Base-by-base conservation (phyloP, 306 rosid genomes). In the Sesbania bispinosa region DNA sequence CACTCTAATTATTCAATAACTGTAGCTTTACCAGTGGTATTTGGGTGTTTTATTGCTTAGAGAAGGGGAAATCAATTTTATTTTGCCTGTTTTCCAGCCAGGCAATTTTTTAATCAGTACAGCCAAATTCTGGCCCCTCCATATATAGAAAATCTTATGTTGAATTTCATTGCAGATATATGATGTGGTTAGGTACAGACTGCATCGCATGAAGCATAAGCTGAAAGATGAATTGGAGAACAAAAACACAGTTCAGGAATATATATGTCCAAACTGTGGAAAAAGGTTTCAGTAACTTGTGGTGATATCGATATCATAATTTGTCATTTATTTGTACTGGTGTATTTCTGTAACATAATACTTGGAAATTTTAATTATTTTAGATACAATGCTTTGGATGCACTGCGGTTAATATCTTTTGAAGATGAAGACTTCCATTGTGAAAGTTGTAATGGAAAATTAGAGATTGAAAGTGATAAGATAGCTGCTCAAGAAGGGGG, bases 161-260 rank as follows among this genome's bases (percentile, higher is more conserved):
- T 77, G 46, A 57, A 67, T 69, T 72, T 81, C 30, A 26, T 62
- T 87, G 79, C 88, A 93, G 97, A 85, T 93, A 73, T 86, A 80
- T 72, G 98, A 93, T 85, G 98, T 89, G 74, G 88, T 89, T 24
- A 84, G 97, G 88, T 93, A 93, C 85, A 86, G 98, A 83, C 67
- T 93, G 77, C 96, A 93, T 76, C 96, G 97, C 29, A 86, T 93
- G 97, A 90, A 85, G 82, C 90, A 93, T 80, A 93, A 90, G 88
- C 71, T 93, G 86, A 93, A 93, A 89, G 98, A 90, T 86, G 98
- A 93, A 79, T 77, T 93, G 81, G 98, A 93, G 80, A 90, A 93
- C 92, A 93, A 88, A 81, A 90, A 93, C 80, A 93, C 96, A 30
- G 80, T 93, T 84, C 97, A 90, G 71, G 92, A 90, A 76, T 93